A percentile compares a stretch with the other conserved stretches of the same genome.
phyloP scores from a whole-genome alignment of 345 rosid genomes.

The Salix purpurea region DNA sequence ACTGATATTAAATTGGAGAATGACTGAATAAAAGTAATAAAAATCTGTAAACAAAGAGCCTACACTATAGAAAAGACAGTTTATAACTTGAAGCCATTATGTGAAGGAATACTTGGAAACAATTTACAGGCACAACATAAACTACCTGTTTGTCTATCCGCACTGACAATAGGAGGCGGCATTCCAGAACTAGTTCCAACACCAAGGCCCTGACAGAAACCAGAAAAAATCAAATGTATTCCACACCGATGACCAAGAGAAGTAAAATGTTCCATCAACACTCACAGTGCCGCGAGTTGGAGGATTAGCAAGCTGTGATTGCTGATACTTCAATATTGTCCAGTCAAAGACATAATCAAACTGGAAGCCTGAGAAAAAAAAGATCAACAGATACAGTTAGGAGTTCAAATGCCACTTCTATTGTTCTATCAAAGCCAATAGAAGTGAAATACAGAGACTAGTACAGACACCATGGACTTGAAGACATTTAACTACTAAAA shows the following conservation, averaged over 20 bases:
- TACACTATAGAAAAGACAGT: neutral
- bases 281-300: slow-evolving; percentile 64
- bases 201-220: slow-evolving; percentile 50
- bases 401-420: neutral
- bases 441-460: neutral
- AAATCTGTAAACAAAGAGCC: neutral
- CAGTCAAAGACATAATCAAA: slow-evolving; percentile 93
- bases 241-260: slow-evolving; percentile 4
- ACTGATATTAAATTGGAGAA: neutral
- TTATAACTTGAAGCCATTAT: too few species aligned
- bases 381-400: neutral
- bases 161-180: slow-evolving; percentile 53
- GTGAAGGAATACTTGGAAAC: neutral
- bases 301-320: slow-evolving; percentile 71
- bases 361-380: slow-evolving; percentile 58
- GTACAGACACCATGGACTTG: neutral
- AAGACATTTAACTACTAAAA: neutral
- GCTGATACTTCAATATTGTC: slow-evolving; percentile 93
- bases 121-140: neutral
- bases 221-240: slow-evolving; percentile 5
- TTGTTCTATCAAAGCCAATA: neutral
- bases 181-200: slow-evolving; percentile 75
- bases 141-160: slow-evolving; percentile 60
- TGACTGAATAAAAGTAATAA: neutral
- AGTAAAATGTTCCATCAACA: neutral